A percentile compares a stretch with the other conserved stretches of the same genome.
Conservation (phyloP, 2,329 filamentous ascomycete species). For the Didymella lethalis region DNA sequence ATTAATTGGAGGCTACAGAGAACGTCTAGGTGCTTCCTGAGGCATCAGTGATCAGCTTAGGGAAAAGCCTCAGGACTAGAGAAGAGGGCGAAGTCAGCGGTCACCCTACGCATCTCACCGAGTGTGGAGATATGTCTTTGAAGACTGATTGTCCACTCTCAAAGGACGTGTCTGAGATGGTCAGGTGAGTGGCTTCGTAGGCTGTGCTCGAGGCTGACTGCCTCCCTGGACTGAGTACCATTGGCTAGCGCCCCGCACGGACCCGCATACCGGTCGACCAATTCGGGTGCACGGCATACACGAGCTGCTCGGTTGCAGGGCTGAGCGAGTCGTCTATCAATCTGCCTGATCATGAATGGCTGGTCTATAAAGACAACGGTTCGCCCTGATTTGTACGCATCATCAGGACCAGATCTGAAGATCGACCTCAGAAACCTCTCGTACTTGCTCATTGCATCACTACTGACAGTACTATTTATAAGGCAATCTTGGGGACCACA, state of each 20-base stretch:
- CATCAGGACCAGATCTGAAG: not conserved
- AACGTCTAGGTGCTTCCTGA: not conserved
- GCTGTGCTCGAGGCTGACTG: constrained; percentile 30
- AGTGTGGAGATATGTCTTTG: not conserved
- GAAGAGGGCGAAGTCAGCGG: not conserved
- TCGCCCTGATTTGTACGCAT: not conserved
- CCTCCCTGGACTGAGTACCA: not conserved
- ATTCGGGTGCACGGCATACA: constrained; percentile 9
- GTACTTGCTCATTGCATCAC: not conserved
- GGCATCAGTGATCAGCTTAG: not conserved
- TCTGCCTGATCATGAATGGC: too few species aligned
- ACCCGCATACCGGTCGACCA: constrained; percentile 21
- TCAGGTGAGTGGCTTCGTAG: not conserved
- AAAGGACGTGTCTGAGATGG: too few species aligned
- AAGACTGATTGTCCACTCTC: too few species aligned
- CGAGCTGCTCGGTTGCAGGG: constrained; percentile 2
- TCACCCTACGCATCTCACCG: constrained; percentile 1
- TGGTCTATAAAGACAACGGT: constrained; percentile 6
- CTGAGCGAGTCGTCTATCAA: constrained; percentile 1
- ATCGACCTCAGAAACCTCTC: not conserved
- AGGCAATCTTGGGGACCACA: not conserved
- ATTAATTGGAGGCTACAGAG: not conserved
- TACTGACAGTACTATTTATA: not conserved
- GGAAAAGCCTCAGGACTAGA: not conserved
- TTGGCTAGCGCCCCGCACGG: constrained; percentile 1